Base-by-base conservation (phyloP, 352 stramenopile genomes). In the Lagenidium sp. region DNA sequence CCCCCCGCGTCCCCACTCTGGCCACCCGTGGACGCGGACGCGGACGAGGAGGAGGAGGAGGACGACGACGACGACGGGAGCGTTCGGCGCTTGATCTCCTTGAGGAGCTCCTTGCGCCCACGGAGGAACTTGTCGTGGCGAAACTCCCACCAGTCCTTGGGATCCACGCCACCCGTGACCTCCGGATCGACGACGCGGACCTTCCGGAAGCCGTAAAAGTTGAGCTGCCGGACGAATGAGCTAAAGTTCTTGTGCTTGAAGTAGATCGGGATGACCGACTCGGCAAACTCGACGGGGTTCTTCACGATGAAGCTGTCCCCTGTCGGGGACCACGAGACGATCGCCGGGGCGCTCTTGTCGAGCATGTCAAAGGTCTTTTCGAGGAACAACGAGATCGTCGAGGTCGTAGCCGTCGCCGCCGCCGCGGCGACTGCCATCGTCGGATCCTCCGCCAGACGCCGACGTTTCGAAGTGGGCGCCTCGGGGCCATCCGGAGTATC, bases 211-310 rank as follows among this genome's bases (percentile, higher is more conserved):
- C 85, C 85, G 52, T 95, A 96, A 37, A 96, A 79, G 60, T 95
- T 95, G 20, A 96, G 64, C 59, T 96, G 86, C n/a, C 86, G 73
- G 45, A 96, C 84, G 52, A 96, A 96, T 26, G 77, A 94, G 35
- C 75, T 88, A 47, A 96, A 95, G 51, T 95, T 96, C 53, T 74
- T 79, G 71, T 96, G 86, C 63, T 95, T 95, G 60, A 96, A 95
- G 70, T 94, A 95, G 21, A 72, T 59, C 3, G 86, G 86, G 54
- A 96, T 89, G 16, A 95, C 76, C 50, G 79, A 65, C 50, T 90
- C 73, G 0, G 85, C 82, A 57, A 96, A 95, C 24, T 66, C 67
- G 19, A 72, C 56, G 4, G 85, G 79, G 50, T 91, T 78, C 58
- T 94, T 93, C n/a, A 95, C 73, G 29, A 95, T 65, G 57, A 96